Evolutionary conservation across 495 filamentous ascomycete species (phyloP).

Genomic region (Aspergillus homomorphus): DNA sequence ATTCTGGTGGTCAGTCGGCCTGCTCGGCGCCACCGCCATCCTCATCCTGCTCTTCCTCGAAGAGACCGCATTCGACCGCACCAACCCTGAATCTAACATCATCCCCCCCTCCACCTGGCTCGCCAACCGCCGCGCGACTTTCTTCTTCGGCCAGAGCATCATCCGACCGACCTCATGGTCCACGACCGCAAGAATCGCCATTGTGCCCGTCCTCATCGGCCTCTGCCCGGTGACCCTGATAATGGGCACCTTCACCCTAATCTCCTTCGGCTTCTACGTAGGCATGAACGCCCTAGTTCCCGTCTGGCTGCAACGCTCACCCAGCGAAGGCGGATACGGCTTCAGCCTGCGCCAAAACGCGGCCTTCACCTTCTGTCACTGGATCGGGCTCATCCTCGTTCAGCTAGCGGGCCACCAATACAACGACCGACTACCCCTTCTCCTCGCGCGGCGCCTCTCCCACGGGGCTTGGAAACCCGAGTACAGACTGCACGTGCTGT

Average conservation of each 20-base stretch:
- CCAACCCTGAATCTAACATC: conserved; percentile 18
- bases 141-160: conserved; percentile 35
- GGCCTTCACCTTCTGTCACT: conserved; percentile 34
- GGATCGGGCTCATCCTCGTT: conserved; percentile 37
- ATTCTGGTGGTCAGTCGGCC: conserved; percentile 52
- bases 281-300: conserved; percentile 31
- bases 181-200: conserved; percentile 14
- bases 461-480: conserved; percentile 43
- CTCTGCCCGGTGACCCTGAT: conserved; percentile 43
- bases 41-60: conserved; percentile 45
- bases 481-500: conserved; percentile 36
- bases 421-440: conserved; percentile 41
- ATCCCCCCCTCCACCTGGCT: conserved; percentile 25
- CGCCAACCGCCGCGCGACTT: conserved; percentile 41
- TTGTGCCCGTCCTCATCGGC: conserved; percentile 41
- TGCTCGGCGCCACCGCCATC: conserved; percentile 38
- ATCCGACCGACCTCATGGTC: background rate
- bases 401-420: conserved; percentile 36
- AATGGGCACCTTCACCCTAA: conserved; percentile 40
- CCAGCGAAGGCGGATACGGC: conserved; percentile 45
- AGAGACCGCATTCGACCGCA: conserved; percentile 40
- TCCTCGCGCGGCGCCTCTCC: conserved; percentile 27
- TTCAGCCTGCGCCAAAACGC: conserved; percentile 47
- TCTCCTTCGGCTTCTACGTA: conserved; percentile 46
- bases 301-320: conserved; percentile 44